Percentiles rank a stretch among this genome's conserved stretches.
Conservation (phyloP, 2,329 filamentous ascomycete species). For the Sporothrix mexicana region DNA sequence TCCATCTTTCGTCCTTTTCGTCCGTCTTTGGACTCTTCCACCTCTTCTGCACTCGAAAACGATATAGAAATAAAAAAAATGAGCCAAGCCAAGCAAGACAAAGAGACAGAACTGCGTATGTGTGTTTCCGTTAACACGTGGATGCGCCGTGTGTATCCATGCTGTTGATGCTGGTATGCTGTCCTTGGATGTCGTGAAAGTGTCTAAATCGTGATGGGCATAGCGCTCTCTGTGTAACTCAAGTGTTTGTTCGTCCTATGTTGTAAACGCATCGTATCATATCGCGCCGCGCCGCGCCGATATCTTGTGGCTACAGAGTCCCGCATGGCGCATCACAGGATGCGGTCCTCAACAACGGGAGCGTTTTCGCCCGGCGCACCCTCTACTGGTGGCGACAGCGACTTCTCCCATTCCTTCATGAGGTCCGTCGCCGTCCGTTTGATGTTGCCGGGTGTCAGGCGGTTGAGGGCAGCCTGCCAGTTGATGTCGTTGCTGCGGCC, state of each 20-base stretch:
- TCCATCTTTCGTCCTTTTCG: background rate
- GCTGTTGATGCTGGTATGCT: conserved; percentile 9
- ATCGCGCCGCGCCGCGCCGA: background rate
- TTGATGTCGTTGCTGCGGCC: conserved; percentile 62
- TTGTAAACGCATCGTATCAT: background rate
- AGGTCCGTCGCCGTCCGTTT: conserved; percentile 82
- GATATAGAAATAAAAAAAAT: conserved; percentile 1
- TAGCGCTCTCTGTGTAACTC: conserved; percentile 7
- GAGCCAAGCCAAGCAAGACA: background rate
- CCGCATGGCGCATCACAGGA: background rate
- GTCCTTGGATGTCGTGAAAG: conserved; percentile 8
- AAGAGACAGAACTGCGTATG: conserved; percentile 19
- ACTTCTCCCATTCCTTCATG: conserved; percentile 91
- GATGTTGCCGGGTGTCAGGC: conserved; percentile 75
- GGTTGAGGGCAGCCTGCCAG: conserved; percentile 71
- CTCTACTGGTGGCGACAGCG: conserved; percentile 60
- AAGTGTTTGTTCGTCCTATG: conserved; percentile 19
- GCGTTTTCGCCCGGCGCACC: background rate
- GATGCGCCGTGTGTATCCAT: background rate
- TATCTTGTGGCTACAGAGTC: background rate
- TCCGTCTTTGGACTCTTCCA: background rate
- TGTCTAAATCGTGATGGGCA: conserved; percentile 17
- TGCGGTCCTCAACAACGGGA: conserved; percentile 5
- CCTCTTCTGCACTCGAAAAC: background rate
- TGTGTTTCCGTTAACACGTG: conserved; percentile 3